phyloP scores from a whole-genome alignment of 495 filamentous ascomycete genomes.

The Jackrogersella multiformis region DNA sequence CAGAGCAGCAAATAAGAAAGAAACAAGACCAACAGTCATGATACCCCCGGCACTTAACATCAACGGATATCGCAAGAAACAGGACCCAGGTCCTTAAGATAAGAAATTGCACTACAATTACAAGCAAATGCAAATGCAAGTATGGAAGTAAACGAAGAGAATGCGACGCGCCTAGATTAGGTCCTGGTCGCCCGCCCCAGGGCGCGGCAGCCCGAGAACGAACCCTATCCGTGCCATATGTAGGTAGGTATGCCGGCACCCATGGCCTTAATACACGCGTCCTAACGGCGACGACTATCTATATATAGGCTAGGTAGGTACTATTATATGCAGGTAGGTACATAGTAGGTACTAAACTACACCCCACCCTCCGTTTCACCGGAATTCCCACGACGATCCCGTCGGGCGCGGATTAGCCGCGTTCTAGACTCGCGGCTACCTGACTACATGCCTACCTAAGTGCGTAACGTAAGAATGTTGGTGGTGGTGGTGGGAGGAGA shows the following conservation, averaged over 20 bases:
- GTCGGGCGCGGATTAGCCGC: slow-evolving; percentile 7
- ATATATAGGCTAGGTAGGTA: no score
- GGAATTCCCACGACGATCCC: slow-evolving; percentile 13
- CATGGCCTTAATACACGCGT: slow-evolving; percentile 9
- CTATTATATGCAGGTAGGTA: no score
- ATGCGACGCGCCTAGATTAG: slow-evolving; percentile 5
- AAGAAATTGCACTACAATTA: no score
- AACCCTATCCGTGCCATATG: slow-evolving; percentile 27
- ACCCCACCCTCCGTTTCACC: slow-evolving; percentile 17
- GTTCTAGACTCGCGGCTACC: neutral
- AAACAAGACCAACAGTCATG: slow-evolving; percentile 1
- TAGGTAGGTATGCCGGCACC: neutral
- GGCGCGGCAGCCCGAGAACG: neutral
- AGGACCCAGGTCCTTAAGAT: slow-evolving; percentile 10
- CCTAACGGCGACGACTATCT: no score
- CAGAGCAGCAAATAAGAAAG: neutral
- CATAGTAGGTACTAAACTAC: slow-evolving; percentile 18
- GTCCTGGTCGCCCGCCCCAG: no score
- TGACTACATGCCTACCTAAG: no score
- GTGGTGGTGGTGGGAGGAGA: no score
- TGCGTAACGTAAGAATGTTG: no score
- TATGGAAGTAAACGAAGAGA: slow-evolving; percentile 21
- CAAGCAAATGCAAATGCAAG: no score
- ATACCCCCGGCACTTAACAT: slow-evolving; percentile 18
- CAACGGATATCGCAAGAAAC: neutral